phyloP scores from a whole-genome alignment of 441 rosid genomes.

The Hura crepitans region DNA sequence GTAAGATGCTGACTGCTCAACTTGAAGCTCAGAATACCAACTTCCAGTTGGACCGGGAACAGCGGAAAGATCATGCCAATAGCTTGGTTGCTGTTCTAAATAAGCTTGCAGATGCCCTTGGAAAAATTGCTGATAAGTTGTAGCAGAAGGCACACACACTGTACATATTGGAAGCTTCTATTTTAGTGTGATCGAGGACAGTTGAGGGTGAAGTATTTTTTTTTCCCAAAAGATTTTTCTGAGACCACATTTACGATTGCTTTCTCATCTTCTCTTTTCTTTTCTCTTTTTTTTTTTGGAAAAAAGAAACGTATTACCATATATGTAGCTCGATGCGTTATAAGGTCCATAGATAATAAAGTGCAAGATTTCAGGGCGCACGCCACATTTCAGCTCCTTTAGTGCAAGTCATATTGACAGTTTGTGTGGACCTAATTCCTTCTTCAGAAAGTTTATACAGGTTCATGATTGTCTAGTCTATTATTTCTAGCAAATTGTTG shows the following conservation, averaged over 20 bases:
- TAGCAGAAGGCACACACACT: constrained; percentile 32
- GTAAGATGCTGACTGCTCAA: constrained; percentile 72
- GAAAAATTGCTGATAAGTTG: constrained; percentile 88
- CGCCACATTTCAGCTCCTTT: constrained; percentile 15
- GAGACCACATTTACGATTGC: constrained; percentile 19
- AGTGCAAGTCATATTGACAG: background rate
- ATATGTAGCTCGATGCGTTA: constrained; percentile 15
- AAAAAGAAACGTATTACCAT: constrained; percentile 3
- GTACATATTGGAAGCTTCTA: constrained; percentile 36
- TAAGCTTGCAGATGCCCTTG: constrained; percentile 85
- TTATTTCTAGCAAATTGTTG: background rate
- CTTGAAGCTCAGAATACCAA: constrained; percentile 87
- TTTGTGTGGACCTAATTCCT: background rate
- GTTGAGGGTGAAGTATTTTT: constrained; percentile 30
- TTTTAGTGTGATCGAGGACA: constrained; percentile 21
- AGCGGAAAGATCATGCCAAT: constrained; percentile 66
- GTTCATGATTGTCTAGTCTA: background rate
- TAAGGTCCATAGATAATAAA: constrained; percentile 30
- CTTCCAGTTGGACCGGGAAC: constrained; percentile 76
- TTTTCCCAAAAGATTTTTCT: constrained; percentile 25
- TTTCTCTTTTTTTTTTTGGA: constrained; percentile 1
- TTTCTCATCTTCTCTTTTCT: background rate
- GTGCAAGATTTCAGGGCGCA: constrained; percentile 14
- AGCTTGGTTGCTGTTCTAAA: constrained; percentile 70
- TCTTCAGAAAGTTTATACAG: constrained; percentile 17